Evolutionary conservation across 352 stramenopile species (phyloP), one percentile per base, ranked within the genome.

Genomic region (Pythium rishiriense): DNA sequence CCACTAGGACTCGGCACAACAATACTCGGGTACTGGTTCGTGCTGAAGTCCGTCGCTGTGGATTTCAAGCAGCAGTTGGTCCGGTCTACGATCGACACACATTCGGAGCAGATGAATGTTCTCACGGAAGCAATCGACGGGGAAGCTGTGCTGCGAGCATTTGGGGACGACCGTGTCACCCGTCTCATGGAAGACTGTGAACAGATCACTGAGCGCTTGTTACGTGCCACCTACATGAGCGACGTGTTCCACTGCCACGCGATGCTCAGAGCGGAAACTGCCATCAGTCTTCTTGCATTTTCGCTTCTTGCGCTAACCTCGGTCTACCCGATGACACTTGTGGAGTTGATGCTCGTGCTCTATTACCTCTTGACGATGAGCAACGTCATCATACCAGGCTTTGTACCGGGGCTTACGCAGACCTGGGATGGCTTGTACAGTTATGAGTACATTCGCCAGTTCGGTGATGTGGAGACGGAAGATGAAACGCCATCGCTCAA

Each of bases 41-140:
- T 56, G 49, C 12, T 45, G 31, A 12, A 15, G 42, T 11, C 29
- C 2, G 15, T 24, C 0, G 28, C 50, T 19, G 14, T n/a, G 1
- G n/a, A 43, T 12, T 43, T 58, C 49, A 22, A 22, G 3, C 33
- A 10, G 4, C 54, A 42, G 19, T 25, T 48, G 4, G n/a, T 43
- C 14, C 37, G 37, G 37, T 12, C n/a, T 17, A n/a, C 9, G 2
- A 47, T 25, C 10, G 24, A 21, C 21, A 59, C 24, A 35, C 52
- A 39, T 9, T 37, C n/a, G n/a, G n/a, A n/a, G n/a, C n/a, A n/a
- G n/a, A n/a, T 59, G 17, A 59, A 25, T 24, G n/a, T 59, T 14
- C 24, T 59, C 37, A 14, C 28, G 19, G 55, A 53, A 25, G 26
- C 53, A 3, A 3, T 62, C 10, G 55, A 53, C 29, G 43, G 28